Evolutionary conservation across 2,329 filamentous ascomycete species (phyloP).

Genomic region (Epichloe sp.): DNA sequence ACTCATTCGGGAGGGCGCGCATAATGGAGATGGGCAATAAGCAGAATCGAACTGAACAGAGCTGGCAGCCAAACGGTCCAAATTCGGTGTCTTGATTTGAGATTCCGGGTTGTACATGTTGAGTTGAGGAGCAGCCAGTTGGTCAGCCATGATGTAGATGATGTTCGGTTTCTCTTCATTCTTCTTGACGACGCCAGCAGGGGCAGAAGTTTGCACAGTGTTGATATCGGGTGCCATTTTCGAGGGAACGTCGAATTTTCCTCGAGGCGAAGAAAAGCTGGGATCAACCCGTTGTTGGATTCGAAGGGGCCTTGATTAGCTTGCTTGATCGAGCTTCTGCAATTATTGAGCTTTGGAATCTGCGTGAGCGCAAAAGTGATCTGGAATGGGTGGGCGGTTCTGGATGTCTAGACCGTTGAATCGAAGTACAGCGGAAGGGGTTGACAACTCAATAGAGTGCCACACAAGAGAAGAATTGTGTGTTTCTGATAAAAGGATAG

Average conservation of each 20-base stretch:
- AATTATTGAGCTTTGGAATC: not conserved
- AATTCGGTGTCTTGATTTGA: conserved; percentile 82
- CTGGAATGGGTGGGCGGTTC: not conserved
- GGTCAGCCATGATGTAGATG: conserved; percentile 88
- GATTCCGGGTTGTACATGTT: conserved; percentile 85
- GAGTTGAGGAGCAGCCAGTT: conserved; percentile 78
- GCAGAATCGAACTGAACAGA: conserved; percentile 88
- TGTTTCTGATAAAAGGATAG: conserved; percentile 11
- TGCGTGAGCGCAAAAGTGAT: not conserved
- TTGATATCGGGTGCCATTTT: conserved; percentile 63
- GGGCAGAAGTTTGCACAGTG: conserved; percentile 47
- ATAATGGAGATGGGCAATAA: conserved; percentile 88
- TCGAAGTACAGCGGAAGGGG: conserved; percentile 2
- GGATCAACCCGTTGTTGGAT: not conserved
- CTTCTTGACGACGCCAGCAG: conserved; percentile 13
- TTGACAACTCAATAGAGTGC: conserved; percentile 4
- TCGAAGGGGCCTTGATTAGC: not conserved
- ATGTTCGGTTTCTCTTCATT: conserved; percentile 27
- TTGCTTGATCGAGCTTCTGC: not conserved
- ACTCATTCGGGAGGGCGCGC: conserved; percentile 83
- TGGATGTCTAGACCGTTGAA: not conserved
- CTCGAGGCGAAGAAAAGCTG: not conserved
- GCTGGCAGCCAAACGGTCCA: conserved; percentile 67
- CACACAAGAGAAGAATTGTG: conserved; percentile 8
- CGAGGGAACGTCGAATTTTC: not conserved